Evolutionary conservation across 345 rosid genomes (phyloP).

Genomic region (Turnera subulata): DNA sequence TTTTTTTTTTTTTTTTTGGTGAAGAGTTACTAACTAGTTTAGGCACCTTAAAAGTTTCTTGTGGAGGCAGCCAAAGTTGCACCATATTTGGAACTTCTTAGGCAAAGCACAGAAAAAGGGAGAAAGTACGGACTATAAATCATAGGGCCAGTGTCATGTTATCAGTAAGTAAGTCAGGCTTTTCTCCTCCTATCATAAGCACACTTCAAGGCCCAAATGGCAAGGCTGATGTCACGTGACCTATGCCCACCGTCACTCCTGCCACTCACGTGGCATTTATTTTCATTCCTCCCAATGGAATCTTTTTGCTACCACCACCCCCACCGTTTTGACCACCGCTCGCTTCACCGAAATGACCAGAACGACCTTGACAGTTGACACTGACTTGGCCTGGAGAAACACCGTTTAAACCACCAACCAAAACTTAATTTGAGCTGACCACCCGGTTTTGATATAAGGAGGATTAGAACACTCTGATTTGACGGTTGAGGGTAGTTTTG

Average conservation of each 20-base stretch:
- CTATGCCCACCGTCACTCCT: constrained; percentile 14
- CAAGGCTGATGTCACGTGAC: constrained; percentile 34
- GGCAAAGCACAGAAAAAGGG: not conserved
- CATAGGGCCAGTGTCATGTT: constrained; percentile 8
- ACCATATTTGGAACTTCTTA: too few relatives aligned
- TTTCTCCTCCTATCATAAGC: too few relatives aligned
- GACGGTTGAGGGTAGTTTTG: constrained; percentile 23
- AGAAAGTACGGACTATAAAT: constrained; percentile 9
- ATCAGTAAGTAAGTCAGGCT: not conserved
- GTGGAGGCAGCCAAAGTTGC: too few relatives aligned
- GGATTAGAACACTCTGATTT: constrained; percentile 22
- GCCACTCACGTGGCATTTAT: constrained; percentile 21
- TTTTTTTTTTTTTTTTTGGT: too few relatives aligned
- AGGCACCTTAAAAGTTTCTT: too few relatives aligned
- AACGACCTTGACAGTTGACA: constrained; percentile 10
- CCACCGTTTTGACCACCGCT: not conserved
- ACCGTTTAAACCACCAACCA: not conserved
- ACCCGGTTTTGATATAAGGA: not conserved
- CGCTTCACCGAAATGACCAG: constrained; percentile 15
- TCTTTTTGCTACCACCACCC: too few relatives aligned
- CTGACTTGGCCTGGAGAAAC: not conserved
- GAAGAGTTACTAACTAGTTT: too few relatives aligned
- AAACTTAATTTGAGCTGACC: constrained; percentile 5
- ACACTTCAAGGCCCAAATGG: not conserved
- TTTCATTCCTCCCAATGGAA: not conserved